Percentiles rank a stretch among this genome's conserved stretches.
phyloP scores from a whole-genome alignment of 169 alveolate species.

The Prorocentrum cordatum region DNA sequence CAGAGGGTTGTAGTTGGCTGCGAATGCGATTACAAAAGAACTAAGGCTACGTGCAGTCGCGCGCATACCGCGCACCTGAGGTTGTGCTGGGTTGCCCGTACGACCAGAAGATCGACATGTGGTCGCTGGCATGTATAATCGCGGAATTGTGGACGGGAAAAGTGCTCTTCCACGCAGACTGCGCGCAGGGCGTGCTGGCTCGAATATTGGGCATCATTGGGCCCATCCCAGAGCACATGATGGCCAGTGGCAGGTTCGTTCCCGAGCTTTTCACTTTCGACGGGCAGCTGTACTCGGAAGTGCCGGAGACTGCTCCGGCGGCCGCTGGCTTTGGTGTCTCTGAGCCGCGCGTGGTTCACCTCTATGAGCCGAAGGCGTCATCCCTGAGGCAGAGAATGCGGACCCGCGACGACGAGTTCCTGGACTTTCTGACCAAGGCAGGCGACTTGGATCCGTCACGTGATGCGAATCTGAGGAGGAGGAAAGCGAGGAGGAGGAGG shows the following conservation, averaged over 20 bases:
- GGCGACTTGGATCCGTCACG: too few species aligned
- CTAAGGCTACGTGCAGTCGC: constrained; percentile 60
- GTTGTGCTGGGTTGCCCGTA: constrained; percentile 94
- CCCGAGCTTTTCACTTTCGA: constrained; percentile 82
- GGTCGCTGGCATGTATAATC: constrained; percentile 96
- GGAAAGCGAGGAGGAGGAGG: too few species aligned
- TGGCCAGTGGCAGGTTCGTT: constrained; percentile 81
- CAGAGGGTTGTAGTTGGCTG: too few species aligned
- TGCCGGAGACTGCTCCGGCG: not conserved
- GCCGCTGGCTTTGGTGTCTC: not conserved
- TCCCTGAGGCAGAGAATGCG: constrained; percentile 71
- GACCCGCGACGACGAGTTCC: constrained; percentile 74
- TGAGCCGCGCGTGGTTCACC: constrained; percentile 6
- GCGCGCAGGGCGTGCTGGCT: constrained; percentile 71
- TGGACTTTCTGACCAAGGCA: constrained; percentile 80
- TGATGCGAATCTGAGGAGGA: too few species aligned
- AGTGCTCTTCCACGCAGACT: constrained; percentile 83
- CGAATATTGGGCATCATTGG: constrained; percentile 61
- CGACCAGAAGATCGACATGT: constrained; percentile 94
- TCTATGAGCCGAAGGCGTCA: constrained; percentile 69
- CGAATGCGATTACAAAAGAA: too few species aligned
- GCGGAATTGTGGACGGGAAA: constrained; percentile 89
- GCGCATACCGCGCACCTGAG: constrained; percentile 68
- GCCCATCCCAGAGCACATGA: constrained; percentile 79
- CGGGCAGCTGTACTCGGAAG: constrained; percentile 79